Evolutionary conservation across 139 green algal species (phyloP).

Genomic region (Spirogloea muscicola): DNA sequence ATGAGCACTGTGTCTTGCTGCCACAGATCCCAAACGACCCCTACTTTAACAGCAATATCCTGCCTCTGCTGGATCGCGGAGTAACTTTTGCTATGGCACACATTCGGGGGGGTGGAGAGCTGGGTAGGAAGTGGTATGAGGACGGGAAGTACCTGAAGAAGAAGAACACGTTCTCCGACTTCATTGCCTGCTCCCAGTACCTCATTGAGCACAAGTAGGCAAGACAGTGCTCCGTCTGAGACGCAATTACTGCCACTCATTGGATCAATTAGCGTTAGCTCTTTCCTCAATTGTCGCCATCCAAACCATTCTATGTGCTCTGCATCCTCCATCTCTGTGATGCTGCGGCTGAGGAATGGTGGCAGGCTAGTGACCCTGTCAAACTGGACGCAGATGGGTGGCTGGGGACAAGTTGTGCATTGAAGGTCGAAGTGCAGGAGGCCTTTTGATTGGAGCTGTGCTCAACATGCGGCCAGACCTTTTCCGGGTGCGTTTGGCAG

Average conservation of each 20-base stretch:
- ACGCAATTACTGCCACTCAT: no score
- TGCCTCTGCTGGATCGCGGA: slow-evolving; percentile 72
- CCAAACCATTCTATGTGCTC: no score
- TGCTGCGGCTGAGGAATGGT: no score
- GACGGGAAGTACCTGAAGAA: slow-evolving; percentile 20
- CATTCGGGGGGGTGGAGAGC: slow-evolving; percentile 57
- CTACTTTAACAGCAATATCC: neutral
- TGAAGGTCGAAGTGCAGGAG: slow-evolving; percentile 67
- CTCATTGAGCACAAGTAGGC: slow-evolving; percentile 18
- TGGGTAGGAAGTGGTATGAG: slow-evolving; percentile 47
- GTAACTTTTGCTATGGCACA: slow-evolving; percentile 75
- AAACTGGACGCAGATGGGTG: no score
- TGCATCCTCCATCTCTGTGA: no score
- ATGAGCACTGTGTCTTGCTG: no score
- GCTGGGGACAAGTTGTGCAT: slow-evolving; percentile 52
- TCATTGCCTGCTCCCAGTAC: slow-evolving; percentile 41
- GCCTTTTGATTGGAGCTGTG: slow-evolving; percentile 67
- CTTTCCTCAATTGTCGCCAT: no score
- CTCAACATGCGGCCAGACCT: slow-evolving; percentile 72
- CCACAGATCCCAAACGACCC: no score
- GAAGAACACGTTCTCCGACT: slow-evolving; percentile 44
- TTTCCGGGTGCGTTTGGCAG: no score
- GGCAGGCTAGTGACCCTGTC: no score
- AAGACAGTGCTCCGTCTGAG: no score
- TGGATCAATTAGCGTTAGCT: no score